Conservation (phyloP, 768 basidiomycete genomes). For the Sporobolomyces roseus region DNA sequence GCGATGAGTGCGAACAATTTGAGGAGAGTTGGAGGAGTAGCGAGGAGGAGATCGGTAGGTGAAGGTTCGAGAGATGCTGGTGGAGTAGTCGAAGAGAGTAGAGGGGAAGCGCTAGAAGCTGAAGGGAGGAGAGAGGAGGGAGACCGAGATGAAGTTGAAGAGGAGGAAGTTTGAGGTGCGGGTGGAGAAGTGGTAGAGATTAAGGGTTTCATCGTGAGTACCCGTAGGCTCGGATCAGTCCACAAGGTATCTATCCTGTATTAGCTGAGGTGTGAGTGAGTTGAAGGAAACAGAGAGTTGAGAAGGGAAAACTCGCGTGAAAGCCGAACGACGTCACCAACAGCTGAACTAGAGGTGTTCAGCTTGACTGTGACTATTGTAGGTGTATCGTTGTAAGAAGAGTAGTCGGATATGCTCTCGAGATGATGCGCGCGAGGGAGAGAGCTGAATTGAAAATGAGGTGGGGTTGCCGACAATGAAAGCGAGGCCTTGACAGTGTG, state of each 20-base stretch:
- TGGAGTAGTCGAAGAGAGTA: conserved; percentile 34
- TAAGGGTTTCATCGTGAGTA: conserved; percentile 33
- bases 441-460: too few relatives aligned
- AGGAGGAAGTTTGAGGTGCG: neutral
- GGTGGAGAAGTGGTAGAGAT: conserved; percentile 7
- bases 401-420: too few relatives aligned
- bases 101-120: neutral
- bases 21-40: conserved; percentile 45
- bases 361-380: too few relatives aligned
- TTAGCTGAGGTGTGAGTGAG: neutral
- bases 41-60: conserved; percentile 44
- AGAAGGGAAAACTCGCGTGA: neutral
- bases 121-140: conserved; percentile 2
- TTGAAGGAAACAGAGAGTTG: neutral
- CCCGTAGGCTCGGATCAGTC: conserved; percentile 34
- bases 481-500: too few relatives aligned
- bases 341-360: too few relatives aligned
- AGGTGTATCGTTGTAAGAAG: too few relatives aligned
- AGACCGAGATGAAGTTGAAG: conserved; percentile 7
- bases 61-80: conserved; percentile 30
- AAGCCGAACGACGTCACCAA: neutral
- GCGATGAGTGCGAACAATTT: conserved; percentile 44
- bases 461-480: too few relatives aligned
- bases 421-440: too few relatives aligned
- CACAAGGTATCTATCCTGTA: conserved; percentile 39